These are phyloP conservation scores for Microcera coccophila DNA, from an alignment of 2,329 filamentous ascomycete genomes.

Conservation along the genomic window DNA sequence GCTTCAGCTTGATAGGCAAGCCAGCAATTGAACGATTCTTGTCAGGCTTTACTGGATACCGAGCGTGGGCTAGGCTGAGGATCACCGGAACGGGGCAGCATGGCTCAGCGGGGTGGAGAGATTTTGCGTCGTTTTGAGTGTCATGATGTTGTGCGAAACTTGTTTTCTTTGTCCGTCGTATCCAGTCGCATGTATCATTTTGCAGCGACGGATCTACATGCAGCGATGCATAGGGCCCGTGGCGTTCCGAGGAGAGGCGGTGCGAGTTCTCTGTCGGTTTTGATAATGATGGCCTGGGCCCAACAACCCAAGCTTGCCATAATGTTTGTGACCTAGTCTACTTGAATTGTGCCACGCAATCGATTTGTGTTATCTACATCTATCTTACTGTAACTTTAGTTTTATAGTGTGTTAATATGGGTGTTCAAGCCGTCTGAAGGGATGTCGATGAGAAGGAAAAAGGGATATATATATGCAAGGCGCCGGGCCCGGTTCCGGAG, in stretches of 20 bases:
- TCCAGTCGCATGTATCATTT: conserved; percentile 1
- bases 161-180: background rate
- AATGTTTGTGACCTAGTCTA: conserved; percentile 1
- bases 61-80: no score
- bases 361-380: no score
- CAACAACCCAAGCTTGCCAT: background rate
- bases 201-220: background rate
- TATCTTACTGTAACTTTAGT: no score
- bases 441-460: no score
- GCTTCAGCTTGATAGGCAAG: no score
- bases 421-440: no score
- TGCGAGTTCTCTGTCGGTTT: conserved; percentile 1
- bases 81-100: no score
- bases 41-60: background rate
- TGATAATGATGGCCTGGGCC: background rate
- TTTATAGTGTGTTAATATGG: no score
- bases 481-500: no score
- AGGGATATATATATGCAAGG: no score
- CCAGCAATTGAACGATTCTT: no score
- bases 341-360: background rate
- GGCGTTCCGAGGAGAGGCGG: conserved; percentile 1
- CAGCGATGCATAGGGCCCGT: background rate
- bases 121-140: conserved; percentile 10
- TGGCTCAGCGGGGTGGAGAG: no score
- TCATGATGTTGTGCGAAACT: background rate